Base-by-base conservation (phyloP, 1,284 basidiomycete genomes). In the Dichomitus squalens region DNA sequence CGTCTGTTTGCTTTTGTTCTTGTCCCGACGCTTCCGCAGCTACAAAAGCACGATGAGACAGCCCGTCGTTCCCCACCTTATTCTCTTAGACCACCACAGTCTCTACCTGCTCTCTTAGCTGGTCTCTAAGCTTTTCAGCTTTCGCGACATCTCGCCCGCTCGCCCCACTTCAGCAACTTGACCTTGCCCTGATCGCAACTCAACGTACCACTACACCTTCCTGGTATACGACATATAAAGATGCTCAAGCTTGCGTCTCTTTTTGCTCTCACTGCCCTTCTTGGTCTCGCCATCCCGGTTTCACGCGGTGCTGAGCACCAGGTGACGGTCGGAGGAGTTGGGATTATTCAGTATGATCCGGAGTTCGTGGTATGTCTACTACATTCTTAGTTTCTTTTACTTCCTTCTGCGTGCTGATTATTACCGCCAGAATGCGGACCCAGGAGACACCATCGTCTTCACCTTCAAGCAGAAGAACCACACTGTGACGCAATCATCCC, bases 391-490 rank as follows among this genome's bases (percentile, higher is more conserved):
- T 20, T n/a, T 16, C 20, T 16, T 20, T n/a, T n/a, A n/a, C n/a
- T n/a, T 12, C 1, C 2, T 41, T 35, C 8, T n/a, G 2, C 8
- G 25, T 11, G 16, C 36, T 54, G 3, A 36, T 8, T 23, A 21
- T 12, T 33, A 18, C 29, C 25, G 38, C 3, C 53, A 84, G 81
- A 79, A 68, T 57, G 83, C 83, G 4, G 69, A 70, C 34, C 36
- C 65, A 18, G 83, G 83, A 14, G 84, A 86, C 59, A 64, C 68
- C 6, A 71, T 86, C n/a, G 58, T 71, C 27, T 86, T 86, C 66
- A 75, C 69, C 16, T 86, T 86, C 74, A 67, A 75, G 65, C 81
- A 83, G 68, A 81, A 85, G 68, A 87, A 87, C 68, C 86, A 88
- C 65, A 86, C 85, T 7, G 80, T 76, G 21, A 85, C 85, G 0